phyloP scores from a whole-genome alignment of 2,329 filamentous ascomycete genomes.

The Clonostachys solani region DNA sequence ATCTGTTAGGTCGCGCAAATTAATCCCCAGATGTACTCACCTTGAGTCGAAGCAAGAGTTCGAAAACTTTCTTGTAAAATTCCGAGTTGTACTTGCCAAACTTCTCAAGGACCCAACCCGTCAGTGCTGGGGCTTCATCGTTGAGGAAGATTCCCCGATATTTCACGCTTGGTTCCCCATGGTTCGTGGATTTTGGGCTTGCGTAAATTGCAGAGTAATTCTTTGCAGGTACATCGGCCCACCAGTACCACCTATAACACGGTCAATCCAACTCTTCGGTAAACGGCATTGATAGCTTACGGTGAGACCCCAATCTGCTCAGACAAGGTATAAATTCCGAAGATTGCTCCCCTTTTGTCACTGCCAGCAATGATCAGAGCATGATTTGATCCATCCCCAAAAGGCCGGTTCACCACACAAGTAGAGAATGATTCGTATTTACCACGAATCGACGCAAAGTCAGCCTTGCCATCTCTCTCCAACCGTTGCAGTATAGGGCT shows the following conservation, averaged over 20 bases:
- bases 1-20: neutral
- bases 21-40: neutral
- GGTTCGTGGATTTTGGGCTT: slow-evolving; percentile 15
- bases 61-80: slow-evolving; percentile 60
- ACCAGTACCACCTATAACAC: slow-evolving; percentile 46
- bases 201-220: slow-evolving; percentile 43
- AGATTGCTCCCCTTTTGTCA: slow-evolving; percentile 63
- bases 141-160: slow-evolving; percentile 61
- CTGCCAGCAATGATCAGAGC: slow-evolving; percentile 66
- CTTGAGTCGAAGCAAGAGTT: slow-evolving; percentile 54
- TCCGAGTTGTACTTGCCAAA: slow-evolving; percentile 46
- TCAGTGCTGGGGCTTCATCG: slow-evolving; percentile 40
- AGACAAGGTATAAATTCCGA: slow-evolving; percentile 63
- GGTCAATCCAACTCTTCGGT: too few relatives aligned
- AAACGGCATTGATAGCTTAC: neutral
- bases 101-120: slow-evolving; percentile 50
- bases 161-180: slow-evolving; percentile 51
- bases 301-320: slow-evolving; percentile 58
- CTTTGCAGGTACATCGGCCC: slow-evolving; percentile 50
- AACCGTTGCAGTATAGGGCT: neutral
- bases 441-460: slow-evolving; percentile 50
- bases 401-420: slow-evolving; percentile 50
- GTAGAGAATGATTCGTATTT: slow-evolving; percentile 67
- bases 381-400: slow-evolving; percentile 43
- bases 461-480: slow-evolving; percentile 9